Evolutionary conservation across 441 rosid genomes (phyloP).

Genomic region (Geranium incanum): DNA sequence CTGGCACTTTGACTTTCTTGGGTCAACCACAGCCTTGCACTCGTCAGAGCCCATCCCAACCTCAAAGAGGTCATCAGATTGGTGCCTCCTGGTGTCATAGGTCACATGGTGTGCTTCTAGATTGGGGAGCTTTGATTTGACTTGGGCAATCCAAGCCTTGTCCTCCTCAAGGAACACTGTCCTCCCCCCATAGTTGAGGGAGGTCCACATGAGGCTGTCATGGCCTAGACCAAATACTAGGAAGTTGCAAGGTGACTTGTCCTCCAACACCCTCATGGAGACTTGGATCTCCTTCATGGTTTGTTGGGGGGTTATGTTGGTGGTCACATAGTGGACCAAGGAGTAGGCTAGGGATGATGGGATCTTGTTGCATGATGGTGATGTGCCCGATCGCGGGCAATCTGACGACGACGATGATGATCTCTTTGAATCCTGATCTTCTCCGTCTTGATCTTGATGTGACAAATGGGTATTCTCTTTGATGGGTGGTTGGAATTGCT

Average conservation of each 20-base stretch:
- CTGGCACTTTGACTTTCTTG: slow-evolving; percentile 46
- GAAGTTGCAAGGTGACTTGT: slow-evolving; percentile 62
- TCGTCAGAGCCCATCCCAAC: slow-evolving; percentile 31
- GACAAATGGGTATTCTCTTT: slow-evolving; percentile 14
- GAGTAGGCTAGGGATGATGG: slow-evolving; percentile 50
- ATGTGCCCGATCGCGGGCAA: not conserved
- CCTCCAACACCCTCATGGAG: slow-evolving; percentile 40
- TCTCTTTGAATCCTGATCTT: not conserved
- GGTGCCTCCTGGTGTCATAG: slow-evolving; percentile 71
- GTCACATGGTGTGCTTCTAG: slow-evolving; percentile 67
- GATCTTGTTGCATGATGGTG: slow-evolving; percentile 41
- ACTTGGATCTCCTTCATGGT: slow-evolving; percentile 55
- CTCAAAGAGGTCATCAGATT: slow-evolving; percentile 36
- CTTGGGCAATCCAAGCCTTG: slow-evolving; percentile 72
- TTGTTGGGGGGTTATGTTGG: slow-evolving; percentile 60
- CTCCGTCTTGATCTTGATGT: slow-evolving; percentile 14
- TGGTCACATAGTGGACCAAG: slow-evolving; percentile 52
- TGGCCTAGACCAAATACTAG: slow-evolving; percentile 91
- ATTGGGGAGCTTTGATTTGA: slow-evolving; percentile 53
- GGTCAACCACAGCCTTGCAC: slow-evolving; percentile 42
- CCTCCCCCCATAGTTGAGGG: slow-evolving; percentile 79
- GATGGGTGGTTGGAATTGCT: slow-evolving; percentile 17
- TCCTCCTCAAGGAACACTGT: slow-evolving; percentile 83
- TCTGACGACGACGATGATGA: not conserved
- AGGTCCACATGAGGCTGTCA: slow-evolving; percentile 87